Conservation (phyloP, 495 filamentous ascomycete genomes). For the Niebla homalea region DNA sequence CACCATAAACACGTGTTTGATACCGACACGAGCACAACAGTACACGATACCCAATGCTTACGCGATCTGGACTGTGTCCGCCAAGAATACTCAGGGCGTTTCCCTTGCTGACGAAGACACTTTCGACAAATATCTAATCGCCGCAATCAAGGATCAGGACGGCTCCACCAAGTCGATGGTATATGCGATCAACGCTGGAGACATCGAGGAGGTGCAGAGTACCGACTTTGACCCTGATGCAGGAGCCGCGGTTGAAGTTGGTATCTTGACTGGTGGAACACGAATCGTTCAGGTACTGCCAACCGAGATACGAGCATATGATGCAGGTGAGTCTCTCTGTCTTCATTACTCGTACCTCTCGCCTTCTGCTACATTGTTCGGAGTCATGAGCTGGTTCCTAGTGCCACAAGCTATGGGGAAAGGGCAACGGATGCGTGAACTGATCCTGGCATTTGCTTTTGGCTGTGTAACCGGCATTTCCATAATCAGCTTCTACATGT, state of each 20-base stretch:
- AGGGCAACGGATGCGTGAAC: too few species aligned
- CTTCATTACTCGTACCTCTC: neutral
- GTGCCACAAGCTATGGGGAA: too few species aligned
- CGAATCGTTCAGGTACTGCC: conserved; percentile 75
- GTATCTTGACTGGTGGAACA: conserved; percentile 56
- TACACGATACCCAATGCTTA: conserved; percentile 39
- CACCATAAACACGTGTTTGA: conserved; percentile 60
- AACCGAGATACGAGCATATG: conserved; percentile 75
- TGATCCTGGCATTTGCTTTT: too few species aligned
- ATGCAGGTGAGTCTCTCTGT: conserved; percentile 50
- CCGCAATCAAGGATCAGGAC: conserved; percentile 45
- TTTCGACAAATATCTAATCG: conserved; percentile 57
- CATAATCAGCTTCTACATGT: conserved; percentile 4
- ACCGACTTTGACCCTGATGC: conserved; percentile 84
- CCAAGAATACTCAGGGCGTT: conserved; percentile 31
- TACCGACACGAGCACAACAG: conserved; percentile 47
- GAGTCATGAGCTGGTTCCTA: too few species aligned
- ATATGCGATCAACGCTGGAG: conserved; percentile 46
- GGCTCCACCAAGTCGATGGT: conserved; percentile 39
- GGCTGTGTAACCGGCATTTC: too few species aligned
- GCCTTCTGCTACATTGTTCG: conserved; percentile 6
- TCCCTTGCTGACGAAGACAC: conserved; percentile 29
- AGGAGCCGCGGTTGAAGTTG: conserved; percentile 69
- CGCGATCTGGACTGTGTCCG: conserved; percentile 51
- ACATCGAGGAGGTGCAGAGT: conserved; percentile 50